Conservation (phyloP, 192 early-diverging fungal genomes). For the Mortierella claussenii region DNA sequence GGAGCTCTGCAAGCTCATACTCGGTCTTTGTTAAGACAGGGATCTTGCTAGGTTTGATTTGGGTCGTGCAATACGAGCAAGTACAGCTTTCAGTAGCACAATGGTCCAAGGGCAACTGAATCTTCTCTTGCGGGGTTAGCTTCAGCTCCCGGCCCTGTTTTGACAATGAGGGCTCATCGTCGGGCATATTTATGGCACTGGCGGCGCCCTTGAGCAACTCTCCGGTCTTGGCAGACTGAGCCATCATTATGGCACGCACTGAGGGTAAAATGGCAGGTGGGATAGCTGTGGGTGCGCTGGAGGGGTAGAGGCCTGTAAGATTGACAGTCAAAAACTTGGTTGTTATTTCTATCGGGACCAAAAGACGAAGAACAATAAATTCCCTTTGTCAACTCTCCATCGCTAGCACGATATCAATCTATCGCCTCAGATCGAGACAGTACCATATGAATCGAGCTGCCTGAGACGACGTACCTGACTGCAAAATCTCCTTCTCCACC, state of each 20-base stretch:
- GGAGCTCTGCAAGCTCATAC: slow-evolving; percentile 40
- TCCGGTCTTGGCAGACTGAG: slow-evolving; percentile 1
- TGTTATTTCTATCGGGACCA: slow-evolving; percentile 21
- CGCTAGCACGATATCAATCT: too few species aligned
- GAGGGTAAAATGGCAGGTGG: slow-evolving; percentile 32
- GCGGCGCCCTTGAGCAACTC: too few species aligned
- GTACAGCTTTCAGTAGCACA: slow-evolving; percentile 10
- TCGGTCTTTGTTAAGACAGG: slow-evolving; percentile 26
- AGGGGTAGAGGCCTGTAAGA: slow-evolving; percentile 30
- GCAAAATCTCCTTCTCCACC: slow-evolving; percentile 43
- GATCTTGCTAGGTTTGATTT: slow-evolving; percentile 24
- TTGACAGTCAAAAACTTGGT: slow-evolving; percentile 33
- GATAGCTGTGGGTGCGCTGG: slow-evolving; percentile 17
- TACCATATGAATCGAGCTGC: too few species aligned
- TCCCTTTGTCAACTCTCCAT: too few species aligned
- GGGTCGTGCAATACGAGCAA: slow-evolving; percentile 22
- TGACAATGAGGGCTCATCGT: too few species aligned
- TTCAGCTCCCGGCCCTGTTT: slow-evolving; percentile 8
- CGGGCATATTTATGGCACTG: too few species aligned
- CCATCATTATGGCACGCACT: slow-evolving; percentile 7
- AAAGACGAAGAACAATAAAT: too few species aligned
- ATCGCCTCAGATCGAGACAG: too few species aligned
- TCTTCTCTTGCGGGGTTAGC: slow-evolving; percentile 10
- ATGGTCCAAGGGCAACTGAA: slow-evolving; percentile 22
- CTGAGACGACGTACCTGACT: slow-evolving; percentile 2